These are phyloP conservation scores for Cutaneotrichosporon dermatis DNA, from an alignment of 1,284 basidiomycete genomes.

Conservation along the genomic window DNA sequence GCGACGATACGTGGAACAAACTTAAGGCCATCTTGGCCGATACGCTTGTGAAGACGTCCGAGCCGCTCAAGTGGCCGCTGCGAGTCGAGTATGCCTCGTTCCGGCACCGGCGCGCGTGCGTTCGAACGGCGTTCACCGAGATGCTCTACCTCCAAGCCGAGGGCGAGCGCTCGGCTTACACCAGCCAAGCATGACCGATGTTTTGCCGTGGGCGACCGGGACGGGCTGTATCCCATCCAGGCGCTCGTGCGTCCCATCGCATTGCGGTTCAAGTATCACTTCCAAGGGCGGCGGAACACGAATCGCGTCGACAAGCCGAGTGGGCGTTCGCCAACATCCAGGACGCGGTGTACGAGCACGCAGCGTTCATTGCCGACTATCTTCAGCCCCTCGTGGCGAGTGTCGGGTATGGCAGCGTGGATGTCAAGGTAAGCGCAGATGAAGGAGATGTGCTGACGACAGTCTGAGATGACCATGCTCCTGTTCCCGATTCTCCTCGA, in stretches of 20 bases:
- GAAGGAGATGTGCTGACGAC: slow-evolving; percentile 5
- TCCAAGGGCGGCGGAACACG: slow-evolving; percentile 78
- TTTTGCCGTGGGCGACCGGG: slow-evolving; percentile 21
- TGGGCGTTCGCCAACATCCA: slow-evolving; percentile 93
- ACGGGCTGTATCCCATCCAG: slow-evolving; percentile 71
- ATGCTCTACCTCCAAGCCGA: slow-evolving; percentile 70
- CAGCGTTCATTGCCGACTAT: slow-evolving; percentile 67
- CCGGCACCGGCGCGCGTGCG: slow-evolving; percentile 53
- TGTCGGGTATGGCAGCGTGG: slow-evolving; percentile 61
- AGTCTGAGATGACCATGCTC: slow-evolving; percentile 74
- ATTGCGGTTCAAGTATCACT: slow-evolving; percentile 91
- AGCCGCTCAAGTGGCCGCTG: slow-evolving; percentile 72
- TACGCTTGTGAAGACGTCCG: slow-evolving; percentile 60
- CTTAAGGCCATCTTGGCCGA: slow-evolving; percentile 64
- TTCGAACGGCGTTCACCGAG: slow-evolving; percentile 74
- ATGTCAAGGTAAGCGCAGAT: slow-evolving; percentile 58
- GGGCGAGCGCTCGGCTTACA: slow-evolving; percentile 36
- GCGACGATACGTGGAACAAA: slow-evolving; percentile 66
- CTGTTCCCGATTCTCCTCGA: slow-evolving; percentile 65
- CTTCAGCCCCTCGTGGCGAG: slow-evolving; percentile 66
- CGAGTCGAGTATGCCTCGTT: slow-evolving; percentile 62
- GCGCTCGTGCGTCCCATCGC: slow-evolving; percentile 77
- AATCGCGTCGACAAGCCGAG: slow-evolving; percentile 95
- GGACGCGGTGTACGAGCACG: slow-evolving; percentile 76
- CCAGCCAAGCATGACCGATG: slow-evolving; percentile 5